Evolutionary conservation across 2,329 filamentous ascomycete genomes (phyloP), one percentile per base, ranked within the genome.

Genomic region (Microcera coccophila): DNA sequence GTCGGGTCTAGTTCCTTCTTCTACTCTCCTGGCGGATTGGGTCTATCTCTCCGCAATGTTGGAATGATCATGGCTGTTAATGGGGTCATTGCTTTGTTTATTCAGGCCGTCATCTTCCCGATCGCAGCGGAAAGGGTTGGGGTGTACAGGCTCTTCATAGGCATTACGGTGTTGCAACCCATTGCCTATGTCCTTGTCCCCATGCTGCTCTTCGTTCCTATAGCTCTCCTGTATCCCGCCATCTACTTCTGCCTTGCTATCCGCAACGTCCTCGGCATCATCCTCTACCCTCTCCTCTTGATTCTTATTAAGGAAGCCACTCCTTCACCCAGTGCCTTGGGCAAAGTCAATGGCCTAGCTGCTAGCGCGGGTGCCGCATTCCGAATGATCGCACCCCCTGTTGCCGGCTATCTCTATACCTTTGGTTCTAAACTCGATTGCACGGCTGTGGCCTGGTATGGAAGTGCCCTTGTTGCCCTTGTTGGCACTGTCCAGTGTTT

Each of bases 291-390:
- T 3, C 69, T 84, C 4, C 71, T 85, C 28, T 69, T 85, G 34
- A 85, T 85, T 52, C 68, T 84, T 22, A 76, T 85, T 69, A 85
- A 85, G 63, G 78, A 84, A 56, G 78, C 79, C 2, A 82, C 79
- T 1, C 79, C 80, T 2, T 73, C 69, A 22, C 65, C 71, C 5
- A 68, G 67, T 32, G 73, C 80, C 5, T 67, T 84, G 29, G 82
- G 82, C 39, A 81, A 74, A 53, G 76, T 85, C 53, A 85, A 85
- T 47, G 82, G 82, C 4, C 62, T 85, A 33, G 80, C 81, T 17
- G 81, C 82, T 38, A 82, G 79, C 44, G 81, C 79, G 3, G 80
- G 80, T 19, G 81, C 81, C 5, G 80, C 78, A 5, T 85, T 80
- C 54, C 73, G 84, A 42, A 87, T 85, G 63, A 66, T 85, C 10